phyloP scores from a whole-genome alignment of 225 moss, liverwort and hornwort genomes.

The Pleurozium schreberi region DNA sequence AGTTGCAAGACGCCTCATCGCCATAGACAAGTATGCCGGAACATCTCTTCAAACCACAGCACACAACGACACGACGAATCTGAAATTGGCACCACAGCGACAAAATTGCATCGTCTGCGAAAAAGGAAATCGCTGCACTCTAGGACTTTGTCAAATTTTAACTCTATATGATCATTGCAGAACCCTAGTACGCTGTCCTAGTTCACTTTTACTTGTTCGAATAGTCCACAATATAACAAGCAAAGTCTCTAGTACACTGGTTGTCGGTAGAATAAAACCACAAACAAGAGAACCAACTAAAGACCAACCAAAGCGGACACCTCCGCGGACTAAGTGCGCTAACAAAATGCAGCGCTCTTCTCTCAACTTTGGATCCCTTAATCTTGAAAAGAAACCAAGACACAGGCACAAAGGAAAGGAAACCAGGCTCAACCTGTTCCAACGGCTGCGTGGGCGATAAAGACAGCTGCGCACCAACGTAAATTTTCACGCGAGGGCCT shows the following conservation, averaged over 20 bases:
- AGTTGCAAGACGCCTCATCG: no score
- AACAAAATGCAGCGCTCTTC: neutral
- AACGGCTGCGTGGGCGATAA: no score
- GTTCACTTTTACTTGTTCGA: neutral
- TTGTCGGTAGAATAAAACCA: neutral
- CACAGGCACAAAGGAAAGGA: neutral
- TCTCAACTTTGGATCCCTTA: neutral
- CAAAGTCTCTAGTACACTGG: neutral
- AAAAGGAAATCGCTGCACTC: no score
- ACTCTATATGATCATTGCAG: no score
- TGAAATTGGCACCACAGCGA: no score
- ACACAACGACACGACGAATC: no score
- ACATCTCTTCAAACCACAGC: no score
- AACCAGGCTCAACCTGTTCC: neutral
- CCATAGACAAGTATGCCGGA: no score
- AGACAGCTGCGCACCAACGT: neutral
- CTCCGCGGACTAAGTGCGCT: neutral
- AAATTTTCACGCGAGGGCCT: neutral
- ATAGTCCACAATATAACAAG: neutral
- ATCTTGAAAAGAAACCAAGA: neutral
- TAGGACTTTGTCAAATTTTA: no score
- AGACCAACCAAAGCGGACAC: neutral
- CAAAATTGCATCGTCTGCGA: no score
- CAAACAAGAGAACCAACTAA: neutral
- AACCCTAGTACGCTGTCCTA: neutral